These are phyloP conservation scores for Prunus mume DNA, from an alignment of 306 rosid genomes.

Conservation along the genomic window DNA sequence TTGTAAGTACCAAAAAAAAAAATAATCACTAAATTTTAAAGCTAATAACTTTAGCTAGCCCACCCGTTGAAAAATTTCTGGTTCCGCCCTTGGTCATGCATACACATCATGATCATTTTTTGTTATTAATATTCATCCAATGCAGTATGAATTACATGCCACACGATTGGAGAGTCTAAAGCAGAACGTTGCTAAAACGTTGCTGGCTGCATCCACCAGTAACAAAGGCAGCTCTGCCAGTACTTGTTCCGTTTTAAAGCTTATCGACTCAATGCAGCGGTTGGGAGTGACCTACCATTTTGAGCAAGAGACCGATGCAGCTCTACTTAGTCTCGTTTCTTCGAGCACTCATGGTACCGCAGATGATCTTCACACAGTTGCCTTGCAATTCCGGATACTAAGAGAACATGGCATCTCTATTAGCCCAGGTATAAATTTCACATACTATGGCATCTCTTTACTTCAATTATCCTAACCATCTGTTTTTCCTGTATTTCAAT, in stretches of 20 bases:
- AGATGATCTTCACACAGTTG: not conserved
- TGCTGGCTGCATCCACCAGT: not conserved
- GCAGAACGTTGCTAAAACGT: not conserved
- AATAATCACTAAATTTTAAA: no score
- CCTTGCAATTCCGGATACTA: constrained; percentile 20
- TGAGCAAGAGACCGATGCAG: constrained; percentile 22
- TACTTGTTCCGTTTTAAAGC: not conserved
- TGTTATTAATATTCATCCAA: not conserved
- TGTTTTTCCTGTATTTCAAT: no score
- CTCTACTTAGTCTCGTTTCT: not conserved
- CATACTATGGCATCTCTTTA: no score
- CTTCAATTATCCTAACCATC: no score
- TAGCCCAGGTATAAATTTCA: constrained; percentile 16
- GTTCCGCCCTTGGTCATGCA: no score
- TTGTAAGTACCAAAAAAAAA: no score
- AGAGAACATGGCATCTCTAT: constrained; percentile 26
- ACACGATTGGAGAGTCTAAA: constrained; percentile 17
- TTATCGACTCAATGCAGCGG: constrained; percentile 18
- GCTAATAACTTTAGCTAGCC: no score
- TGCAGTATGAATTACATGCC: constrained; percentile 24
- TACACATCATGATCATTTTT: not conserved
- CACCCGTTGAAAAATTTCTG: no score
- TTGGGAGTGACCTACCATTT: constrained; percentile 34
- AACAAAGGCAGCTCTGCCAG: not conserved
- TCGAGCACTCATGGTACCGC: not conserved